Base-by-base conservation (phyloP, 257 asterid species). In the Paulownia fortunei region DNA sequence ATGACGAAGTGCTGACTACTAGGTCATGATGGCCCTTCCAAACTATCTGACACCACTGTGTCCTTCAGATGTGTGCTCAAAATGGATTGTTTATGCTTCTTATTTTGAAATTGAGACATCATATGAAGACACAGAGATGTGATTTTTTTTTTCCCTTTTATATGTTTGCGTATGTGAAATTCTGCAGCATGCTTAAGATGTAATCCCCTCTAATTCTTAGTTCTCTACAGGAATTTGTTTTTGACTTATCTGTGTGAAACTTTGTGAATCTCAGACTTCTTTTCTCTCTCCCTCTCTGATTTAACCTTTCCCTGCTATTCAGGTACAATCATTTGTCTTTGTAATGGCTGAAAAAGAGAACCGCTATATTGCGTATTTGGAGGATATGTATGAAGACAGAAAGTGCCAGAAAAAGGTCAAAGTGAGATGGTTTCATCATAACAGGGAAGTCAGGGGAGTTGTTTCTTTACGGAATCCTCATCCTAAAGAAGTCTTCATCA, bases 391-490 rank as follows among this genome's bases (percentile, higher is more conserved):
- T n/a, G 98, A 93, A 88, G 98, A 96, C 81, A 79, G 91, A 66
- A 96, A 96, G 89, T 81, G 89, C 86, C 97, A 92, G 80, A 94
- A 89, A 88, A 96, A 92, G 84, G 98, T 92, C 82, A 96, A 92
- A 89, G 97, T 96, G 60, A 89, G 99, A 87, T 96, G 98, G 99
- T 96, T 96, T 84, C 98, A 96, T 84, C 90, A 92, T 64, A 87
- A 86, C 69, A 87, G 87, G 84, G 98, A 96, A 90, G 97, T 96
- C 84, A 86, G 73, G 77, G 96, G 97, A 51, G 87, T 86, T 62
- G 90, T 88, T 75, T 76, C 96, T 32, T 71, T 92, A 44, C 79
- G 78, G 49, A 84, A 90, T 60, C 94, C 91, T 66, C 96, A 96
- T 86, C 97, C 97, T 46, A 90, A 87, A 73, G 99, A 96, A 85